Conservation (phyloP, 495 filamentous ascomycete genomes). For the Bryoglossum gracile region DNA sequence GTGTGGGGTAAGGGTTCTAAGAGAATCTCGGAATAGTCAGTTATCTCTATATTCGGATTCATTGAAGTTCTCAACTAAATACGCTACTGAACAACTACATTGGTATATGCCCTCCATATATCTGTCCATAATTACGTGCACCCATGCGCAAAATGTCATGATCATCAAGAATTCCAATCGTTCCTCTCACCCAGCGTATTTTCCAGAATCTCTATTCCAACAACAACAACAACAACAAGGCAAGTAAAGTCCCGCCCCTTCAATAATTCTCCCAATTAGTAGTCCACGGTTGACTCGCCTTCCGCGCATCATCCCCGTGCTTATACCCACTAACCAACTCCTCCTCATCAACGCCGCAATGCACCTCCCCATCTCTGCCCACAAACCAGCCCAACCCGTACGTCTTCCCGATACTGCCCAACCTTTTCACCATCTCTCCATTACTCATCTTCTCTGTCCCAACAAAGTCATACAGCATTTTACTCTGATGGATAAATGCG, state of each 20-base stretch:
- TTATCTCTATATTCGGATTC: no score
- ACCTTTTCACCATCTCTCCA: conserved; percentile 44
- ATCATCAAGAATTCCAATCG: no score
- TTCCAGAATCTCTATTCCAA: no score
- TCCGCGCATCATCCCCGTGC: conserved; percentile 39
- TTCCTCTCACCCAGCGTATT: no score
- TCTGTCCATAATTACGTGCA: no score
- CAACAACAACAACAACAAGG: no score
- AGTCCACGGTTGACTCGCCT: conserved; percentile 23
- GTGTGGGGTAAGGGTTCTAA: no score
- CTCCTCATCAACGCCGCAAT: conserved; percentile 68
- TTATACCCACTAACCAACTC: conserved; percentile 52
- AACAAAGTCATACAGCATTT: conserved; percentile 66
- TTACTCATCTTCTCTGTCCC: conserved; percentile 54
- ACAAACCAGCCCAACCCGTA: conserved; percentile 70
- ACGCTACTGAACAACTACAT: no score
- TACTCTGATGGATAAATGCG: conserved; percentile 65
- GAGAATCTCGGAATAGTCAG: no score
- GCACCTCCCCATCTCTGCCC: conserved; percentile 55
- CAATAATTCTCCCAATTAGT: conserved; percentile 19
- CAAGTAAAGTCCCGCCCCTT: neutral
- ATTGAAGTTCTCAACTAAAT: no score
- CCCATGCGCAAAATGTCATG: no score
- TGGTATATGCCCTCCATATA: no score
- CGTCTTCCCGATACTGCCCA: conserved; percentile 48